Percentiles rank a stretch among this genome's conserved stretches.
These are phyloP conservation scores for Lignosus rhinocerotis DNA, from an alignment of 1,284 basidiomycete genomes.

Conservation along the genomic window DNA sequence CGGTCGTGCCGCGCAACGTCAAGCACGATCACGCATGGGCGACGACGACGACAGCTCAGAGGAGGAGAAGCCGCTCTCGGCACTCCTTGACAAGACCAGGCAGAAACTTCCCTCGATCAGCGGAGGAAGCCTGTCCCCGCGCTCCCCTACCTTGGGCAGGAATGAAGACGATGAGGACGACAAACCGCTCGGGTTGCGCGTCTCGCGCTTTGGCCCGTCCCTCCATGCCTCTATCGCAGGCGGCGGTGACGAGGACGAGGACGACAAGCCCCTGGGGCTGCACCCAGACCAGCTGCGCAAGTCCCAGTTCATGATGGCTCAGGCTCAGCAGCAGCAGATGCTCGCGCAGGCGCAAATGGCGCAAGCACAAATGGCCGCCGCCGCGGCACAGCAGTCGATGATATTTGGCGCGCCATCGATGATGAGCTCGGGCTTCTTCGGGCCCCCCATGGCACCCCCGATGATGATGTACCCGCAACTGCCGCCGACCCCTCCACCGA, in stretches of 20 bases:
- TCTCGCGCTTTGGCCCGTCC: slow-evolving; percentile 37
- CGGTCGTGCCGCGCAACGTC: slow-evolving; percentile 47
- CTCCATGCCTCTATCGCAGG: slow-evolving; percentile 15
- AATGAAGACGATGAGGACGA: slow-evolving; percentile 58
- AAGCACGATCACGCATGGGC: slow-evolving; percentile 31
- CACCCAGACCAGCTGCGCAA: slow-evolving; percentile 77
- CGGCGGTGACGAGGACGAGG: slow-evolving; percentile 37
- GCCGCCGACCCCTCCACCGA: slow-evolving; percentile 54
- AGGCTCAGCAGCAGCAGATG: slow-evolving; percentile 64
- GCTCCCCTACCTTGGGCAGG: slow-evolving; percentile 29
- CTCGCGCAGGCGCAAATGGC: slow-evolving; percentile 74
- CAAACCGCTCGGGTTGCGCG: slow-evolving; percentile 65
- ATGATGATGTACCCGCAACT: slow-evolving; percentile 53
- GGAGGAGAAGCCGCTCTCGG: slow-evolving; percentile 73
- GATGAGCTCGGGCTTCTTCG: slow-evolving; percentile 66
- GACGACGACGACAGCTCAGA: slow-evolving; percentile 53
- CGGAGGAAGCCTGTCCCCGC: slow-evolving; percentile 38
- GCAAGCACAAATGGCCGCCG: slow-evolving; percentile 47
- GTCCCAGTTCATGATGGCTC: slow-evolving; percentile 69
- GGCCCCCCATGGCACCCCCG: slow-evolving; percentile 48
- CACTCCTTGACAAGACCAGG: slow-evolving; percentile 55
- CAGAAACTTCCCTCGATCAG: slow-evolving; percentile 46
- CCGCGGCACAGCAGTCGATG: slow-evolving; percentile 54
- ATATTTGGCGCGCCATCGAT: slow-evolving; percentile 66
- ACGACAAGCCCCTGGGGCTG: slow-evolving; percentile 59